Conservation (phyloP, 257 asterid species). For the Sherardia arvensis region DNA sequence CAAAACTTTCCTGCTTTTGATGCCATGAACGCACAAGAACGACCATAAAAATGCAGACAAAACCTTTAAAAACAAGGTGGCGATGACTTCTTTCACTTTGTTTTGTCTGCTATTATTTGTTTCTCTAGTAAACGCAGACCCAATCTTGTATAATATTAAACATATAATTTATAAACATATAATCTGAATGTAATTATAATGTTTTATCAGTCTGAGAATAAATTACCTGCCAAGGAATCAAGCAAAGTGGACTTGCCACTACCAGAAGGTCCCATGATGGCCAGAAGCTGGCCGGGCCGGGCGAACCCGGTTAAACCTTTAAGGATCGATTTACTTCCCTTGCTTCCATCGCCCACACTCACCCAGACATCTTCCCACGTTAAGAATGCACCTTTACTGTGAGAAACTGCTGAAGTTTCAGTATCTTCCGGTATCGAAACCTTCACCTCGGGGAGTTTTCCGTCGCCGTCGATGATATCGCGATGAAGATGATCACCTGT, state of each 20-base stretch:
- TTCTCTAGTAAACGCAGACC: neutral
- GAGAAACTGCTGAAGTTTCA: neutral
- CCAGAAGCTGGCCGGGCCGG: conserved; percentile 24
- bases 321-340: conserved; percentile 18
- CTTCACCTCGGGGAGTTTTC: neutral
- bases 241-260: conserved; percentile 32
- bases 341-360: conserved; percentile 10
- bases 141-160: too few species aligned
- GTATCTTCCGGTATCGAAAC: neutral
- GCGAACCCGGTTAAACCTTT: conserved; percentile 26
- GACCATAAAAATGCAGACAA: neutral
- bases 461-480: neutral
- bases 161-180: too few species aligned
- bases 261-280: conserved; percentile 35
- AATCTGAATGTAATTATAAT: too few species aligned
- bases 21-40: neutral
- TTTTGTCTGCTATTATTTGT: neutral
- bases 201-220: too few species aligned
- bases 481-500: neutral
- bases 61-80: neutral
- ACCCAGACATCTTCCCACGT: conserved; percentile 40
- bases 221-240: conserved; percentile 32
- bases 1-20: too few species aligned
- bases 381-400: conserved; percentile 8
- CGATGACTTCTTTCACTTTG: neutral